Evolutionary conservation across 1,139 yeast species (phyloP), one percentile per base, ranked within the genome.

Genomic region (Pichia sp.): DNA sequence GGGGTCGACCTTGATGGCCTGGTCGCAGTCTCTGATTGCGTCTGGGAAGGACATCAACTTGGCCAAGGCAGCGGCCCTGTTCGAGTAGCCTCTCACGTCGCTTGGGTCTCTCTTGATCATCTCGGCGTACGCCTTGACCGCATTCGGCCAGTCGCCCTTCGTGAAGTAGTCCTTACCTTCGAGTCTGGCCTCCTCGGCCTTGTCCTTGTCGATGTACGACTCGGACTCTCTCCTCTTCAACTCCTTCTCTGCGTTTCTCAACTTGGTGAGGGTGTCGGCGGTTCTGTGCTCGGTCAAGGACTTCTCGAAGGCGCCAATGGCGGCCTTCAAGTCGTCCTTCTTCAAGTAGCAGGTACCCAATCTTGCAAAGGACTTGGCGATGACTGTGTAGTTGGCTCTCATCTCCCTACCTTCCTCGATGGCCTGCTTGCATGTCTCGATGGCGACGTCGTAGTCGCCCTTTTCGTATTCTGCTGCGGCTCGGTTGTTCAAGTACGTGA

Each of bases 401-500:
- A 80, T 69, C 62, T 87, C 95, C 74, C 97, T 83, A 61, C 97
- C 97, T 69, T 87, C 82, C 50, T 89, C 97, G 59, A 93, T 80
- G 16, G 99, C 98, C 56, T 75, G 74, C 62, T 82, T 75, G 72
- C 97, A 87, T 5, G 98, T 89, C 56, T 78, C 73, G 61, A 93
- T 87, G 43, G 97, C 92, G 15, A 84, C 74, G 56, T 90, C 96
- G 66, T 81, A 89, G 66, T 90, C 97, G 57, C 95, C 97, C 72
- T 92, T 90, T 74, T 95, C 99, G 66, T 74, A 93, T 72, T 93
- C 97, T 32, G 99, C 99, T 54, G 99, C 99, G 41, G 99, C 95
- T 67, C 95, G 84, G 78, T 95, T 95, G 76, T 93, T 95, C 69
- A 95, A 78, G 71, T 87, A 95, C 1, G 99, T 93, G 66, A 93